Evolutionary conservation across 108 stramenopile species (phyloP).

Genomic region (Skeletonema tropicum): DNA sequence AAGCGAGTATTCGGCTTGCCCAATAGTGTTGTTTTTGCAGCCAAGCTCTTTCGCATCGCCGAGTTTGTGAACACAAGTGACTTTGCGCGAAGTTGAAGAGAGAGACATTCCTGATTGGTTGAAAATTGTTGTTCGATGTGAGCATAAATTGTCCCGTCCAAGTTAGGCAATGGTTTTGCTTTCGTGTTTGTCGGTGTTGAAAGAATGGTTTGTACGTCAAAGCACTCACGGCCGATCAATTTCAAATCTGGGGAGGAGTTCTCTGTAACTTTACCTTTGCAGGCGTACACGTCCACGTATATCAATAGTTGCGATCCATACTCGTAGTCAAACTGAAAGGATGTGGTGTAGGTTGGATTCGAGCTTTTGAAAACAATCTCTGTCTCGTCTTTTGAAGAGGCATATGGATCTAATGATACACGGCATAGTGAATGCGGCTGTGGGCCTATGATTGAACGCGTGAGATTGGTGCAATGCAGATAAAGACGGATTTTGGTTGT

Average conservation of each 20-base stretch:
- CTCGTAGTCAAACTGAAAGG: conserved; percentile 25
- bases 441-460: conserved; percentile 1
- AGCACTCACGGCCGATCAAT: conserved; percentile 18
- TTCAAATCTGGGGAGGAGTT: neutral
- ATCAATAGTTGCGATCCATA: conserved; percentile 30
- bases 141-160: conserved; percentile 27
- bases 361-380: conserved; percentile 29
- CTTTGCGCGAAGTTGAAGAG: conserved; percentile 20
- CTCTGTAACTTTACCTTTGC: neutral
- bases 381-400: neutral
- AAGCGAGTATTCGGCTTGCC: conserved; percentile 34
- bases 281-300: conserved; percentile 31
- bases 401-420: neutral
- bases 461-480: conserved; percentile 21
- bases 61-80: conserved; percentile 45
- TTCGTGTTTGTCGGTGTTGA: conserved; percentile 12
- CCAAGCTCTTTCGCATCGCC: neutral
- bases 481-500: conserved; percentile 19
- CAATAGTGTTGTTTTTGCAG: neutral
- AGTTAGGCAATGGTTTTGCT: conserved; percentile 13
- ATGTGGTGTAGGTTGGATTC: conserved; percentile 25
- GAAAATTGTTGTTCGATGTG: conserved; percentile 22
- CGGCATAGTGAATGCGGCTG: conserved; percentile 30
- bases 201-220: conserved; percentile 37
- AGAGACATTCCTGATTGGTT: neutral